These are phyloP conservation scores for Naumovozyma dairenensis DNA, from an alignment of 805 yeast species.

Conservation along the genomic window DNA sequence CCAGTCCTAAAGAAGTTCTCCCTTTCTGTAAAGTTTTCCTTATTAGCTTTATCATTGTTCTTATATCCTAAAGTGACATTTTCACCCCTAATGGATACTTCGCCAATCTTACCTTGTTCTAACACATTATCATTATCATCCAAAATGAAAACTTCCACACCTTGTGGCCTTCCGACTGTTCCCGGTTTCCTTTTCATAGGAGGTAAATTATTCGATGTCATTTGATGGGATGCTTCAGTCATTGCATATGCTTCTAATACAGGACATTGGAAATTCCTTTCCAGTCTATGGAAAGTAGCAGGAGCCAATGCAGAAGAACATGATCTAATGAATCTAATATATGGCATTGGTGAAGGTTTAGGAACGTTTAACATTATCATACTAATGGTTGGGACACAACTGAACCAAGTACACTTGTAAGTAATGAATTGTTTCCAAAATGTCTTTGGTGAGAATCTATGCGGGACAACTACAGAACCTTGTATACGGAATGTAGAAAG, in stretches of 20 bases:
- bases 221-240: slow-evolving; percentile 78
- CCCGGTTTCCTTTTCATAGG: slow-evolving; percentile 59
- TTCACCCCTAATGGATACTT: slow-evolving; percentile 56
- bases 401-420: slow-evolving; percentile 55
- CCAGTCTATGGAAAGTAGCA: slow-evolving; percentile 47
- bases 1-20: slow-evolving; percentile 65
- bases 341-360: slow-evolving; percentile 41
- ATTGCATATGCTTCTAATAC: slow-evolving; percentile 71
- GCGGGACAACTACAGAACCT: slow-evolving; percentile 55
- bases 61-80: slow-evolving; percentile 66
- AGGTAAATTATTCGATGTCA: slow-evolving; percentile 62
- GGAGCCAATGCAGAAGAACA: slow-evolving; percentile 69
- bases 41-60: slow-evolving; percentile 62
- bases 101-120: slow-evolving; percentile 50
- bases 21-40: slow-evolving; percentile 48
- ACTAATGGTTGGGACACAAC: slow-evolving; percentile 72
- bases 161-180: slow-evolving; percentile 65
- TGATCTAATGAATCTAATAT: slow-evolving; percentile 57
- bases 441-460: slow-evolving; percentile 45
- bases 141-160: slow-evolving; percentile 51
- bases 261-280: slow-evolving; percentile 49
- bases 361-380: slow-evolving; percentile 47
- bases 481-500: slow-evolving; percentile 51
- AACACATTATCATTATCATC: slow-evolving; percentile 40
- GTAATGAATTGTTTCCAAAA: slow-evolving; percentile 51